phyloP scores from a whole-genome alignment of 2,329 filamentous ascomycete species.

The Biscogniauxia mediterranea region DNA sequence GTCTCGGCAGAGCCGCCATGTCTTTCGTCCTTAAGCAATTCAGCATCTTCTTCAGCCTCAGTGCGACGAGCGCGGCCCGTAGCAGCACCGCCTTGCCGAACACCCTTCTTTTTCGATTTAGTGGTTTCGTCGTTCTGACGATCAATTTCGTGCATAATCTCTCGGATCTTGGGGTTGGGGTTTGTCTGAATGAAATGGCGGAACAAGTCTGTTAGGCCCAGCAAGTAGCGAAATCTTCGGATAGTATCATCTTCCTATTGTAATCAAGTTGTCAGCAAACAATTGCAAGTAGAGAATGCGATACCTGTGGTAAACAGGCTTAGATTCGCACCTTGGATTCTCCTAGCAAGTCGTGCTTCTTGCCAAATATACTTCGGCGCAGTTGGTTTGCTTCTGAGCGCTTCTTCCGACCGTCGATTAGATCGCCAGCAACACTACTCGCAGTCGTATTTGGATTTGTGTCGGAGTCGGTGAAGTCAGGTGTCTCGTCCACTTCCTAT shows the following conservation, averaged over 20 bases:
- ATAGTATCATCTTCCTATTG: constrained; percentile 85
- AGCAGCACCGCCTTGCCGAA: constrained; percentile 80
- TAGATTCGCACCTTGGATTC: constrained; percentile 74
- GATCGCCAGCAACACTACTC: constrained; percentile 82
- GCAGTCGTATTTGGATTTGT: constrained; percentile 69
- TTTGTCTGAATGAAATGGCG: constrained; percentile 99
- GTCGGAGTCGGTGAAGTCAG: constrained; percentile 65
- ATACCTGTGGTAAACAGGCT: constrained; percentile 4
- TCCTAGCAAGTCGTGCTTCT: constrained; percentile 88
- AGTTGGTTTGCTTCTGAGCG: constrained; percentile 86
- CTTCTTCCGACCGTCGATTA: constrained; percentile 76
- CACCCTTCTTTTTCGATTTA: constrained; percentile 69
- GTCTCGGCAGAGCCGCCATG: constrained; percentile 81
- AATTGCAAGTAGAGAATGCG: background rate
- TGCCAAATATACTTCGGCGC: constrained; percentile 88
- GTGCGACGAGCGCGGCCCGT: constrained; percentile 80
- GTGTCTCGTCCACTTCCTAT: constrained; percentile 63
- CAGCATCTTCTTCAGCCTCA: constrained; percentile 96
- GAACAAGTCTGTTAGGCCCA: constrained; percentile 94
- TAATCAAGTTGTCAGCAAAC: constrained; percentile 36
- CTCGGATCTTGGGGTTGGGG: constrained; percentile 89
- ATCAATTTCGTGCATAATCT: constrained; percentile 93
- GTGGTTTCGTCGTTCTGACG: constrained; percentile 78
- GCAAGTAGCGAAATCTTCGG: constrained; percentile 87
- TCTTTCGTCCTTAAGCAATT: constrained; percentile 83